Conservation (phyloP, 108 stramenopile genomes). For the Seminavis robusta region DNA sequence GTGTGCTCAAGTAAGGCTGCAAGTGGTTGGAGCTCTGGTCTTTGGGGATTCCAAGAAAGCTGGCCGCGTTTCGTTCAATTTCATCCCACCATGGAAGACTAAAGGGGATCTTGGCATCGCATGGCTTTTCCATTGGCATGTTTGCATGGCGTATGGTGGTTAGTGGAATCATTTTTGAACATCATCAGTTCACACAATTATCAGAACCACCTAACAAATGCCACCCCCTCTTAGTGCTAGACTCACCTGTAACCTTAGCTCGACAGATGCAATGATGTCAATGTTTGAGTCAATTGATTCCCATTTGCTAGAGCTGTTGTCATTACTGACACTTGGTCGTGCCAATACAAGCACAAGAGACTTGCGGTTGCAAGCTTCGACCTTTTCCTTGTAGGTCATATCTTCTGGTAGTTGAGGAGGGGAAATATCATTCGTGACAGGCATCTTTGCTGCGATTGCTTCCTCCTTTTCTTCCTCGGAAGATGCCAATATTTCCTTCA, state of each 20-base stretch:
- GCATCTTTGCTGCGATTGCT: too few species aligned
- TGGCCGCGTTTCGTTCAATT: conserved; percentile 56
- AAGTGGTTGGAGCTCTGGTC: conserved; percentile 31
- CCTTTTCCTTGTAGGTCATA: conserved; percentile 16
- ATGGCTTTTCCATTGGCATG: too few species aligned
- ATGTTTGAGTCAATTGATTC: conserved; percentile 33
- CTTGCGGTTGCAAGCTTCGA: conserved; percentile 37
- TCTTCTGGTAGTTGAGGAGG: conserved; percentile 21
- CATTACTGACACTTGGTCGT: conserved; percentile 3
- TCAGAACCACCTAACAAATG: too few species aligned
- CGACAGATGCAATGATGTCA: conserved; percentile 73
- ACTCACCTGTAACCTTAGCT: conserved; percentile 61
- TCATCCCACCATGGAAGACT: conserved; percentile 76
- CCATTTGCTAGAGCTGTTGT: too few species aligned
- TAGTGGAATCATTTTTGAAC: background rate
- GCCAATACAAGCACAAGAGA: conserved; percentile 69
- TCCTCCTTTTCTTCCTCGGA: too few species aligned
- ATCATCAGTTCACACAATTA: background rate
- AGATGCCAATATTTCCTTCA: too few species aligned
- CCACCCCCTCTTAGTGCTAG: background rate
- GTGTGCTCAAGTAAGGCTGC: conserved; percentile 80
- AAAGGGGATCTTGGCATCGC: conserved; percentile 86
- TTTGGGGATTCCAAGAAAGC: conserved; percentile 33
- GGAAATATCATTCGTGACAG: conserved; percentile 24
- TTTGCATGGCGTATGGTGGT: too few species aligned